Evolutionary conservation across 2,329 filamentous ascomycete genomes (phyloP).

Genomic region (Aspergillus fischeri): DNA sequence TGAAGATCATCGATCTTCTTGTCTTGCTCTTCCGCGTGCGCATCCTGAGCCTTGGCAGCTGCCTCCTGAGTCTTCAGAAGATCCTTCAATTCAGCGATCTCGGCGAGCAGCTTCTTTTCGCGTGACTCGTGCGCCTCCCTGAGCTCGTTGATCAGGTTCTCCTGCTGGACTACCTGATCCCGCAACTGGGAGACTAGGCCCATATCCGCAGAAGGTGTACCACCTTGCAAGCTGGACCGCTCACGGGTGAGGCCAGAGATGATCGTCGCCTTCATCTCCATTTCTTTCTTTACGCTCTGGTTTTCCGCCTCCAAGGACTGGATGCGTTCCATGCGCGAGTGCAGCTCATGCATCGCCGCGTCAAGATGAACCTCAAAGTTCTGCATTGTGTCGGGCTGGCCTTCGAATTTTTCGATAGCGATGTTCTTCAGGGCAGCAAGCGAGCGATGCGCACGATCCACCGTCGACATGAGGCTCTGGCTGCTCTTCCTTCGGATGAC

Average conservation of each 20-base stretch:
- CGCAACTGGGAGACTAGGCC: slow-evolving; percentile 82
- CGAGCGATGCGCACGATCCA: slow-evolving; percentile 87
- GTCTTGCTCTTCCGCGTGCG: slow-evolving; percentile 43
- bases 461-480: slow-evolving; percentile 72
- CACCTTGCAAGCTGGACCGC: slow-evolving; percentile 76
- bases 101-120: slow-evolving; percentile 68
- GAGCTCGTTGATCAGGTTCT: slow-evolving; percentile 71
- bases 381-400: slow-evolving; percentile 77
- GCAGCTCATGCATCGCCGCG: slow-evolving; percentile 86
- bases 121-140: slow-evolving; percentile 68
- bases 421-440: slow-evolving; percentile 87
- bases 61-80: slow-evolving; percentile 44
- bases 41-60: slow-evolving; percentile 32
- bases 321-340: slow-evolving; percentile 80
- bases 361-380: slow-evolving; percentile 91
- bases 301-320: slow-evolving; percentile 86
- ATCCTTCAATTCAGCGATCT: slow-evolving; percentile 65
- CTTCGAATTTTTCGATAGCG: slow-evolving; percentile 78
- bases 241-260: slow-evolving; percentile 93
- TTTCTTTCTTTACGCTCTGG: slow-evolving; percentile 80
- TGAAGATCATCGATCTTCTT: slow-evolving; percentile 64
- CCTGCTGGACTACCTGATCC: slow-evolving; percentile 82
- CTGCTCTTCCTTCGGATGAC: slow-evolving; percentile 91
- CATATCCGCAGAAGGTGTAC: slow-evolving; percentile 76
- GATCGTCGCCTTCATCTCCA: slow-evolving; percentile 94